Conservation (phyloP, 2,329 filamentous ascomycete species). For the Biscogniauxia sp. region DNA sequence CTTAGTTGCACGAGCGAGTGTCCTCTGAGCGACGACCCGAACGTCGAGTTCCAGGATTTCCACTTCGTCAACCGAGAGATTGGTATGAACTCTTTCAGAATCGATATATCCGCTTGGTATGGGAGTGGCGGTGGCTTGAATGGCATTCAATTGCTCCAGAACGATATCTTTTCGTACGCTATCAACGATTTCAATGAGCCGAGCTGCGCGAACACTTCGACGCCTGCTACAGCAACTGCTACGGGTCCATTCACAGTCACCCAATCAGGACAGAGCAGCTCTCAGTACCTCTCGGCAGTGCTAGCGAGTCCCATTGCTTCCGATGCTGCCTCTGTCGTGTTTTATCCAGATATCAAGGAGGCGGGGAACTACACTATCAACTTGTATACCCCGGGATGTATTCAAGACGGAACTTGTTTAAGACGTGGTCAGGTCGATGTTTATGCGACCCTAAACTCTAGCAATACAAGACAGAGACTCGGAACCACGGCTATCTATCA, state of each 20-base stretch:
- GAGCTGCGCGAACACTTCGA: slow-evolving; percentile 64
- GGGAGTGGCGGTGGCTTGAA: slow-evolving; percentile 80
- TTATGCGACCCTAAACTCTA: slow-evolving; percentile 65
- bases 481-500: slow-evolving; percentile 70
- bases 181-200: slow-evolving; percentile 88
- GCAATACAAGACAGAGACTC: slow-evolving; percentile 40
- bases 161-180: slow-evolving; percentile 83
- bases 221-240: slow-evolving; percentile 62
- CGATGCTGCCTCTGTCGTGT: slow-evolving; percentile 67
- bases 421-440: slow-evolving; percentile 80
- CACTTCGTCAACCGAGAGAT: slow-evolving; percentile 76
- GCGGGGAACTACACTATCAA: slow-evolving; percentile 90
- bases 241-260: slow-evolving; percentile 74
- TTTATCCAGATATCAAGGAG: slow-evolving; percentile 79
- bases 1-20: slow-evolving; percentile 77
- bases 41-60: slow-evolving; percentile 78
- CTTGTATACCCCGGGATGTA: slow-evolving; percentile 89
- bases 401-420: slow-evolving; percentile 72
- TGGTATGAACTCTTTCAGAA: slow-evolving; percentile 81
- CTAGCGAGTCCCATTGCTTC: slow-evolving; percentile 56
- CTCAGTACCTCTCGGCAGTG: slow-evolving; percentile 72
- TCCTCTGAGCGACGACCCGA: slow-evolving; percentile 71
- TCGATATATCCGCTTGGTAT: slow-evolving; percentile 87
- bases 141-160: slow-evolving; percentile 82
- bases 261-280: slow-evolving; percentile 65